Conservation (phyloP, 192 early-diverging fungal genomes). For the Helicostylum pulchrum region DNA sequence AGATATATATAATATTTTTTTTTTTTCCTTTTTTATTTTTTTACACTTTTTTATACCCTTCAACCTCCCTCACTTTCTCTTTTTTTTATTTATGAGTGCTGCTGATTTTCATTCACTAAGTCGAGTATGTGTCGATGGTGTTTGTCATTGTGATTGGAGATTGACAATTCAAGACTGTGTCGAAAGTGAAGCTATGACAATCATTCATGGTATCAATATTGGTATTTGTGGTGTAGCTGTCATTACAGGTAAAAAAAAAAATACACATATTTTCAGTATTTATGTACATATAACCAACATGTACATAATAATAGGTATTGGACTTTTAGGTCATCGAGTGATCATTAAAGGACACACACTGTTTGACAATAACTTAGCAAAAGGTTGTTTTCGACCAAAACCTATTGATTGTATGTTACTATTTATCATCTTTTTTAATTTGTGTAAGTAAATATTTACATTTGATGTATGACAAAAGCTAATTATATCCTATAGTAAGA, state of each 20-base stretch:
- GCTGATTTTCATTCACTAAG: constrained; percentile 1
- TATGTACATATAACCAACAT: not conserved
- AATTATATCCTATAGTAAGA: constrained; percentile 17
- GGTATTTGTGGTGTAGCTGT: constrained; percentile 18
- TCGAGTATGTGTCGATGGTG: constrained; percentile 9
- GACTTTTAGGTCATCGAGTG: constrained; percentile 19
- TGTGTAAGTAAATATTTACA: constrained; percentile 13
- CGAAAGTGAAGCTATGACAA: constrained; percentile 8
- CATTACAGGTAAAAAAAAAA: constrained; percentile 20
- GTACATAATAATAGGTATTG: constrained; percentile 12
- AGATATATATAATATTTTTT: too few relatives aligned
- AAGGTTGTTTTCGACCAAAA: constrained; percentile 27
- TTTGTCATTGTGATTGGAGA: constrained; percentile 33
- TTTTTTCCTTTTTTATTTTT: not conserved
- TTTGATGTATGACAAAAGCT: not conserved
- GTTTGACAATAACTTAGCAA: constrained; percentile 20
- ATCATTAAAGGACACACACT: constrained; percentile 21
- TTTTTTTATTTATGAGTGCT: not conserved
- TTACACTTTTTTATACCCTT: not conserved
- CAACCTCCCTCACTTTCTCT: not conserved
- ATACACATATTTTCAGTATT: too few relatives aligned
- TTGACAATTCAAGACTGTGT: constrained; percentile 19
- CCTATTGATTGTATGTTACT: constrained; percentile 32
- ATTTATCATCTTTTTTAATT: constrained; percentile 25
- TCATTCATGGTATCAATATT: constrained; percentile 26